Percentiles rank a stretch among this genome's conserved stretches.
These are phyloP conservation scores for Podila horticola DNA, from an alignment of 192 early-diverging fungal species.

Conservation along the genomic window DNA sequence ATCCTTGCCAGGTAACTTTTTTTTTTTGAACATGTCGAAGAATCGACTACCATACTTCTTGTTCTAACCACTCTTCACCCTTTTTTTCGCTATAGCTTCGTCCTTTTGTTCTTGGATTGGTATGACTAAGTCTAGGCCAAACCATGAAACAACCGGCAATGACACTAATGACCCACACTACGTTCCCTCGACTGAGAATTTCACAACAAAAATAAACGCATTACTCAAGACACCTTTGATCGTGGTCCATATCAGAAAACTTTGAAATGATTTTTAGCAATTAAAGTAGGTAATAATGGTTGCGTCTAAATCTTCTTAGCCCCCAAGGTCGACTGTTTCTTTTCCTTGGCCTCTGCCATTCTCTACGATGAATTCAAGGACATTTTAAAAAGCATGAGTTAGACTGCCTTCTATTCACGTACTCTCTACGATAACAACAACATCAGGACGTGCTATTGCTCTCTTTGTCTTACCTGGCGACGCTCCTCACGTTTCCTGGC, in stretches of 20 bases:
- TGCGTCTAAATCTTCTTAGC: slow-evolving; percentile 60
- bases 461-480: slow-evolving; percentile 24
- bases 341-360: slow-evolving; percentile 57
- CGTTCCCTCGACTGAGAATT: no score
- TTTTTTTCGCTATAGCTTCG: slow-evolving; percentile 57
- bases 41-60: background rate
- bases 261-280: background rate
- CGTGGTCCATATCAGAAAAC: no score
- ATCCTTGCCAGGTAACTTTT: slow-evolving; percentile 60
- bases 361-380: slow-evolving; percentile 20
- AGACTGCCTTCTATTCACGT: no score
- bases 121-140: slow-evolving; percentile 62
- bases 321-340: slow-evolving; percentile 53
- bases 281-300: background rate
- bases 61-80: background rate
- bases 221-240: no score
- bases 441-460: no score
- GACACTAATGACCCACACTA: background rate
- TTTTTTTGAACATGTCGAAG: background rate
- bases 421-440: no score
- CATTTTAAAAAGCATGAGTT: no score
- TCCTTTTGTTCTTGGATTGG: slow-evolving; percentile 84
- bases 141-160: background rate
- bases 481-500: slow-evolving; percentile 65
- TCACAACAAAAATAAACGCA: no score